phyloP scores from a whole-genome alignment of 345 rosid genomes.

The Fremontodendron californicum region DNA sequence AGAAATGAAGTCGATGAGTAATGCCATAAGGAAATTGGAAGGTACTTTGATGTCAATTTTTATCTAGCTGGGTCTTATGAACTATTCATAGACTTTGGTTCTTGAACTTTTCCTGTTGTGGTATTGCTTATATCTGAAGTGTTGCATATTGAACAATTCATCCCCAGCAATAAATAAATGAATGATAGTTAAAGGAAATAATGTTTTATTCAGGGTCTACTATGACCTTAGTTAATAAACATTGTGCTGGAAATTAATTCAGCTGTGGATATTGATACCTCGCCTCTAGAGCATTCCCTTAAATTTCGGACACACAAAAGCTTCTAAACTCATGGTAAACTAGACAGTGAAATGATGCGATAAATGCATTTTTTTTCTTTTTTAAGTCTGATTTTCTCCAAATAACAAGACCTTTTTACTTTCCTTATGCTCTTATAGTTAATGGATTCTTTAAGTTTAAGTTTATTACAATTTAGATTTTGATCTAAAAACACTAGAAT shows the following conservation, averaged over 20 bases:
- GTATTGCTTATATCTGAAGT: not conserved
- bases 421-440: not conserved
- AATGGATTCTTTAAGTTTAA: not conserved
- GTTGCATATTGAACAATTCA: not conserved
- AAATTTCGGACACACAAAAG: not conserved
- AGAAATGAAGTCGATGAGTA: slow-evolving; percentile 83
- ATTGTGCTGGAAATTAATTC: not conserved
- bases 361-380: not conserved
- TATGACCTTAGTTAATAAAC: not conserved
- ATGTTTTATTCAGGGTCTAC: not conserved
- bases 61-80: slow-evolving; percentile 3
- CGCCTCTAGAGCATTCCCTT: not conserved
- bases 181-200: not conserved
- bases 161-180: not conserved
- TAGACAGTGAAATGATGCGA: not conserved
- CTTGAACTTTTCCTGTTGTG: not conserved
- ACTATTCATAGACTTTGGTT: slow-evolving; percentile 2
- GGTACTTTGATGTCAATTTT: slow-evolving; percentile 35
- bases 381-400: not conserved
- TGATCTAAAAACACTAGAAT: not conserved
- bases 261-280: not conserved
- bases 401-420: not conserved
- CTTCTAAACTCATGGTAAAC: not conserved
- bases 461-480: not conserved
- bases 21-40: slow-evolving; percentile 59